Conservation (phyloP, 2,329 filamentous ascomycete species). For the Monosporascus sp. region DNA sequence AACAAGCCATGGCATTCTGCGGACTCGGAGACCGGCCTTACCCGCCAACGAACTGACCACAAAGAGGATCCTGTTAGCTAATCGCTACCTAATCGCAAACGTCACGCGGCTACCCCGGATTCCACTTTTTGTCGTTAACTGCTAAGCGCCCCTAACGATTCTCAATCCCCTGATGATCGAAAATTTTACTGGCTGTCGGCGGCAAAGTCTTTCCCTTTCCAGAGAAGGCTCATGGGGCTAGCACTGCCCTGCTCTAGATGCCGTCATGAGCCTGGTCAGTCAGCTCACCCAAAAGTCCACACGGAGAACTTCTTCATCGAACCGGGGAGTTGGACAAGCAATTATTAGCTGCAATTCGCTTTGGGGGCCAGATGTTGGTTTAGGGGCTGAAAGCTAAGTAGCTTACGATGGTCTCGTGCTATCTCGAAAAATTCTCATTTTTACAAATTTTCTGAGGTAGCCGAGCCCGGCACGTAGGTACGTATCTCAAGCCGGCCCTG, state of each 20-base stretch:
- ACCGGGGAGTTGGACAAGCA: no score
- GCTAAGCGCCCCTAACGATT: slow-evolving; percentile 16
- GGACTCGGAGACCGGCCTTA: no score
- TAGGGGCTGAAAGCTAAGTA: no score
- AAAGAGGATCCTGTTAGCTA: slow-evolving; percentile 19
- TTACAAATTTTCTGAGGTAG: neutral
- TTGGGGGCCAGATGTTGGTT: no score
- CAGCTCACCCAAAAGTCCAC: no score
- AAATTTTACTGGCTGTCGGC: neutral
- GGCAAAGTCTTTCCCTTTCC: neutral
- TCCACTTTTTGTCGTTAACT: slow-evolving; percentile 24
- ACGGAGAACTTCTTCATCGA: no score
- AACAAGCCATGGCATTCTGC: neutral
- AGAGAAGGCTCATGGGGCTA: neutral
- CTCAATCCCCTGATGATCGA: neutral
- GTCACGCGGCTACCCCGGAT: slow-evolving; percentile 27
- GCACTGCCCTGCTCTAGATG: neutral
- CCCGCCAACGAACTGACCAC: slow-evolving; percentile 1
- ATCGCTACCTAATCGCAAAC: slow-evolving; percentile 16
- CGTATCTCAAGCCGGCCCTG: neutral
- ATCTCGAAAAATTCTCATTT: neutral
- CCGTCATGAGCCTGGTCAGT: no score
- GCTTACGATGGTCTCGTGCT: neutral
- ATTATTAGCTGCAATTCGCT: no score
- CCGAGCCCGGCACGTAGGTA: neutral